phyloP scores from a whole-genome alignment of 2,329 filamentous ascomycete species.

The Fusarium caatingaense region DNA sequence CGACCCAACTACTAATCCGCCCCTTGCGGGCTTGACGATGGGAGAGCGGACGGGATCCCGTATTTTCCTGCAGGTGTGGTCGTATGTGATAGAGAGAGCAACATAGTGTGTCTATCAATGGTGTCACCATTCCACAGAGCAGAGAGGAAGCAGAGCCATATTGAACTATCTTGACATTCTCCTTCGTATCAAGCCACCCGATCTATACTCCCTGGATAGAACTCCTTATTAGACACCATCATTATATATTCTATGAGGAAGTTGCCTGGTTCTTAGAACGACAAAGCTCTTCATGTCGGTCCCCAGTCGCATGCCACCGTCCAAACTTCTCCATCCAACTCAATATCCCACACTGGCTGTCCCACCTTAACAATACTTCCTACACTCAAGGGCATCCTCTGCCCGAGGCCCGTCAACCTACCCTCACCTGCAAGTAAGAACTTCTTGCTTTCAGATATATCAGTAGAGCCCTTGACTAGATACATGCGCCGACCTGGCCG shows the following conservation, averaged over 20 bases:
- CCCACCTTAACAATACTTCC: conserved; percentile 51
- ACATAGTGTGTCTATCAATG: neutral
- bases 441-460: conserved; percentile 16
- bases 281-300: conserved; percentile 23
- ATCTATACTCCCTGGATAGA: neutral
- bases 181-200: neutral
- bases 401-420: conserved; percentile 51
- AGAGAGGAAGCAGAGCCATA: neutral
- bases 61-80: conserved; percentile 32
- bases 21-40: conserved; percentile 32
- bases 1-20: conserved; percentile 21
- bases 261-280: neutral
- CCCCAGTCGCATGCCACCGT: conserved; percentile 56
- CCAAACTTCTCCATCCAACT: conserved; percentile 51
- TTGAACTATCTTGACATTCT: neutral
- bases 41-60: conserved; percentile 36
- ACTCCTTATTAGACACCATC: neutral
- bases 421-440: conserved; percentile 55
- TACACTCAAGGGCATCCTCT: conserved; percentile 42
- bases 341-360: conserved; percentile 54
- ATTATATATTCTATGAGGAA: neutral
- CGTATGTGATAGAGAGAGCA: conserved; percentile 9
- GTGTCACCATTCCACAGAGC: neutral
- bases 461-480: conserved; percentile 44
- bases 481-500: conserved; percentile 51